Base-by-base conservation (phyloP, 2,329 filamentous ascomycete species). In the Calonectria ilicicola region DNA sequence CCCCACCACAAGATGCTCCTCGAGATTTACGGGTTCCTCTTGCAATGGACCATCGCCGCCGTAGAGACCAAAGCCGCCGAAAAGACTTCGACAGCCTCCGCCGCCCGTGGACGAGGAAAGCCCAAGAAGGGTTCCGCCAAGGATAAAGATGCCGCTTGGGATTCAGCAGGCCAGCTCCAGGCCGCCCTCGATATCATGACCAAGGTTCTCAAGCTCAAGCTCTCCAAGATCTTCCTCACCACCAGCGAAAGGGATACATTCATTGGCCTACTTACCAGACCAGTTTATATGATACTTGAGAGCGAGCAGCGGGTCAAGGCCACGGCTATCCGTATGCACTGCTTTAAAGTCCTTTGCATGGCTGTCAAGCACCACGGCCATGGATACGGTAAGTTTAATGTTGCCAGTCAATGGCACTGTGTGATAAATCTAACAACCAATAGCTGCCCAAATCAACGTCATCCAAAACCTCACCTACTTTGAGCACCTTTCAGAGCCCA, bases 401-500 rank as follows among this genome's bases (percentile, higher is more conserved):
- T n/a, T 23, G 27, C 19, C 27, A 32, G 12, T 19, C 29, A 14
- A 14, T 40, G 3, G 26, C 44, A 15, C 35, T 3, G 38, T 27
- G 26, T 19, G 15, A n/a, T 15, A 35, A 76, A 70, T 75, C 82
- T 85, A 68, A 87, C 74, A 58, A 27, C 7, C 27, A 47, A 10
- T 79, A 97, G 95, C 94, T 65, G 97, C 97, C 2, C 97, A 99
- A 88, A 98, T 98, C 60, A 98, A 96, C 56, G 98, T 99, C 80
- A 96, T 98, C 67, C 97, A 99, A 83, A 98, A 97, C 81, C 86
- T 99, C 77, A 98, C 97, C 6, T 99, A 99, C 83, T 99, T 98
- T 80, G 97, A 99, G 85, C 97, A 99, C 84, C 87, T 99, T n/a
- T 96, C 97, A 0, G 97, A 99, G 81, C 97, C 97, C 1, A 99